These are phyloP conservation scores for Globisporangium yorkense DNA, from an alignment of 352 stramenopile genomes.

Conservation along the genomic window DNA sequence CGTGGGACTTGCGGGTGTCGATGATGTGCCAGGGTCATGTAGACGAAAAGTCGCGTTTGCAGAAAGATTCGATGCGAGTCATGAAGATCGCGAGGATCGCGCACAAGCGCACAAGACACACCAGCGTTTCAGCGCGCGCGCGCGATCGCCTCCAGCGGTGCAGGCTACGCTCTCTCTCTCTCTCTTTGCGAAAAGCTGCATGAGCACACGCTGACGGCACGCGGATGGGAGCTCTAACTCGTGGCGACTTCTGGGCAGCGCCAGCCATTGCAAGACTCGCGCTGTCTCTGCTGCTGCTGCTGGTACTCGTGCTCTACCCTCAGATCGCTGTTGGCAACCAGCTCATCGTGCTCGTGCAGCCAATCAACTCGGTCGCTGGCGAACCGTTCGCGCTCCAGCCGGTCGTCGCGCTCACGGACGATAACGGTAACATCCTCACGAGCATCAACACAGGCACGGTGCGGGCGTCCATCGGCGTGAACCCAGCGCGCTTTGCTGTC, in stretches of 20 bases:
- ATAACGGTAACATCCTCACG: conserved; percentile 71
- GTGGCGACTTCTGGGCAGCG: not conserved
- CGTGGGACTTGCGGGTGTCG: not conserved
- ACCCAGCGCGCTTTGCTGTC: conserved; percentile 43
- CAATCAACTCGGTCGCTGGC: conserved; percentile 50
- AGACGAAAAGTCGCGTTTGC: not conserved
- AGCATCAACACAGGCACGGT: conserved; percentile 49
- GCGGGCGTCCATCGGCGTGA: conserved; percentile 41
- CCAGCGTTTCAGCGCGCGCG: too few species aligned
- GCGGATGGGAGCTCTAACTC: not conserved
- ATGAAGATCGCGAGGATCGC: not conserved
- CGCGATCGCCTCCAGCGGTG: not conserved
- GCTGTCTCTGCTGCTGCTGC: not conserved
- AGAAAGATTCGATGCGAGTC: not conserved
- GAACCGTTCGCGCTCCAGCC: conserved; percentile 56
- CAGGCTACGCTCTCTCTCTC: not conserved
- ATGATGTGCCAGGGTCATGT: not conserved
- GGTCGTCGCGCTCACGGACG: conserved; percentile 66
- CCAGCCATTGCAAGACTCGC: not conserved
- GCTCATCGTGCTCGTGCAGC: conserved; percentile 63
- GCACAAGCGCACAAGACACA: too few species aligned
- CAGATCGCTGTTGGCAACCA: conserved; percentile 23
- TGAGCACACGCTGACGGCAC: not conserved
- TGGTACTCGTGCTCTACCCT: conserved; percentile 3
- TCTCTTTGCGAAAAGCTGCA: not conserved